Percentiles rank a stretch among this genome's conserved stretches.
Conservation (phyloP, 2,329 filamentous ascomycete genomes). For the Neopestalotiopsis rosae region DNA sequence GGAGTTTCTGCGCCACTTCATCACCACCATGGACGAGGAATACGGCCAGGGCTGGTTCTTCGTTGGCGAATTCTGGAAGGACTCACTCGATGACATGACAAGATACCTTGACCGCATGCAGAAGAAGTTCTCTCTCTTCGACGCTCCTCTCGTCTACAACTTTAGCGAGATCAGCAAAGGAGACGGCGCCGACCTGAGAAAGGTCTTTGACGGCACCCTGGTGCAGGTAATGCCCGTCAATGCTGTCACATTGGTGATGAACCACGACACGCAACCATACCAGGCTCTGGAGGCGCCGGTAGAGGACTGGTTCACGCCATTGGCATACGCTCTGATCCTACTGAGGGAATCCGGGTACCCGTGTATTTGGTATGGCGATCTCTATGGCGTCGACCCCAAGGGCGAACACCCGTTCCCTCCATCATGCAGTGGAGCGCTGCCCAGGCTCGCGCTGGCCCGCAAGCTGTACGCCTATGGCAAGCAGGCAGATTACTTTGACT, state of each 20-base stretch:
- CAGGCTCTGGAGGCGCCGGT: slow-evolving; percentile 59
- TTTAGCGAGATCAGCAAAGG: slow-evolving; percentile 66
- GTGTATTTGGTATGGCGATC: slow-evolving; percentile 73
- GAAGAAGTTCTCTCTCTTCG: slow-evolving; percentile 66
- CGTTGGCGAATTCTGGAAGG: slow-evolving; percentile 74
- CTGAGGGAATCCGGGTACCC: slow-evolving; percentile 66
- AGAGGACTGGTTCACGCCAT: slow-evolving; percentile 70
- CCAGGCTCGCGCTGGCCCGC: slow-evolving; percentile 64
- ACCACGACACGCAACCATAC: slow-evolving; percentile 68
- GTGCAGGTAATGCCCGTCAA: slow-evolving; percentile 47
- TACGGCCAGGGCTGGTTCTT: slow-evolving; percentile 62
- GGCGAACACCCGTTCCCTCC: slow-evolving; percentile 52
- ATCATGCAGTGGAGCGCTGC: slow-evolving; percentile 58
- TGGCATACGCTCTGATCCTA: slow-evolving; percentile 75
- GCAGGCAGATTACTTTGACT: slow-evolving; percentile 68
- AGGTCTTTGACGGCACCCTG: slow-evolving; percentile 66
- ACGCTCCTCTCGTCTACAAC: slow-evolving; percentile 71
- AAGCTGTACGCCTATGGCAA: slow-evolving; percentile 71
- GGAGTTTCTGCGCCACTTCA: slow-evolving; percentile 19
- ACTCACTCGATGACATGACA: slow-evolving; percentile 59
- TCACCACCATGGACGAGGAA: slow-evolving; percentile 25
- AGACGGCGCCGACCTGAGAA: slow-evolving; percentile 63
- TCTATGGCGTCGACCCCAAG: slow-evolving; percentile 62
- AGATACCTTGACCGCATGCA: slow-evolving; percentile 64
- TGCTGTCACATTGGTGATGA: slow-evolving; percentile 67